Base-by-base conservation (phyloP, 192 early-diverging fungal genomes). In the Paraglomus occultum region DNA sequence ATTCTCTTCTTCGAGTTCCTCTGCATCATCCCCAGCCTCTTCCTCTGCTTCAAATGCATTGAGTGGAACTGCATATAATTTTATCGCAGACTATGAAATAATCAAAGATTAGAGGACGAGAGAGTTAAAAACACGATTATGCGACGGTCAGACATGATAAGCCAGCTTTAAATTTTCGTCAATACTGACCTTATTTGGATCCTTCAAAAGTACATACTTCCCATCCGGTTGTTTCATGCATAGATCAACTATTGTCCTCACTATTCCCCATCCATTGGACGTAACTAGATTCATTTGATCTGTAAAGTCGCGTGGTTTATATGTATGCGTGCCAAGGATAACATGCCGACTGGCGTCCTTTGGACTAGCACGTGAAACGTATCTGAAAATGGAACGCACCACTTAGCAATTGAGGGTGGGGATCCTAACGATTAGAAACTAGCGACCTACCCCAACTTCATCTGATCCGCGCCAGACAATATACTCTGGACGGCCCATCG, bases 401-500 rank as follows among this genome's bases (percentile, higher is more conserved):
- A 9, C 46, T 23, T 59, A 18, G 31, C 23, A 22, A 5, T 58
- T 15, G 17, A 31, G 3, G 8, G 12, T 6, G 15, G 6, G 20
- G 22, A 51, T 11, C 17, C 18, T n/a, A 57, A 50, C n/a, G 46
- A 42, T 43, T 49, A 18, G 23, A 15, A 43, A 38, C 17, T 20
- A 71, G 83, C 77, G 17, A 71, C 54, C 12, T 82, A 83, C 52
- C 96, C 97, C 47, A 99, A 76, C 74, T 94, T 93, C 74, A 99
- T 70, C 78, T 94, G 89, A 51, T 95, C 91, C 23, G 88, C 91
- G n/a, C 89, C 94, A 42, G 94, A 82, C 61, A 99, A 82, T 23
- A 97, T 77, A 45, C 85, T 87, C 81, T 99, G 95, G 60, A 93
- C 84, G n/a, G 94, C 91, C 97, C 97, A 99, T 62, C 93, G 85